phyloP scores from a whole-genome alignment of 1,139 yeast genomes.

The Yamadazyma dendronema region DNA sequence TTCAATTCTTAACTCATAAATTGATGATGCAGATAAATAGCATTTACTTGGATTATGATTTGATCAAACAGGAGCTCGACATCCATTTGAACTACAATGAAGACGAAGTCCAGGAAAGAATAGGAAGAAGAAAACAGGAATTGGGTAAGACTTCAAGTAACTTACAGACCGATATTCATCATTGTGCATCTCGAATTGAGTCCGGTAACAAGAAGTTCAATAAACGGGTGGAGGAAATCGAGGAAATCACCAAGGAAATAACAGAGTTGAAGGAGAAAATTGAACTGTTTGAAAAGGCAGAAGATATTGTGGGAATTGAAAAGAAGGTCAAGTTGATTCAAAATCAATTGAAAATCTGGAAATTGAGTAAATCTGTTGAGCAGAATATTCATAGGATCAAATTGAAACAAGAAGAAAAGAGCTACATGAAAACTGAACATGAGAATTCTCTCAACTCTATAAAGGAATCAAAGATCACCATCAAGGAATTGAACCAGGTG shows the following conservation, averaged over 20 bases:
- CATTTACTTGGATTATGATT: conserved; percentile 25
- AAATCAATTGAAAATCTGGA: conserved; percentile 39
- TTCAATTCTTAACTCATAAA: conserved; percentile 32
- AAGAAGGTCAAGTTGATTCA: conserved; percentile 18
- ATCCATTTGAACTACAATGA: conserved; percentile 23
- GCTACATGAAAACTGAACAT: conserved; percentile 66
- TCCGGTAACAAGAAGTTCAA: conserved; percentile 41
- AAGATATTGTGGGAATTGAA: conserved; percentile 15
- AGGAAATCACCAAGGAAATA: conserved; percentile 21
- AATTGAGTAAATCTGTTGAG: conserved; percentile 38
- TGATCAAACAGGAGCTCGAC: conserved; percentile 28
- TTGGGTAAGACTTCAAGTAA: conserved; percentile 27
- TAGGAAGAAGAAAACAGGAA: conserved; percentile 35
- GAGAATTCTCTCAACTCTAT: conserved; percentile 58
- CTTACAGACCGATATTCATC: conserved; percentile 36
- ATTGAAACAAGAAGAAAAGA: conserved; percentile 51
- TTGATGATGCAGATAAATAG: conserved; percentile 36
- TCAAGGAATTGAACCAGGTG: conserved; percentile 29
- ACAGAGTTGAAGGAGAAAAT: conserved; percentile 20
- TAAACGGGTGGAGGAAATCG: conserved; percentile 34
- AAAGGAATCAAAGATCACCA: conserved; percentile 47
- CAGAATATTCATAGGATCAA: conserved; percentile 34
- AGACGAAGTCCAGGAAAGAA: conserved; percentile 21
- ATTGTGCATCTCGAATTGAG: conserved; percentile 36
- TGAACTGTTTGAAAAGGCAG: conserved; percentile 17